Conservation (phyloP, 768 basidiomycete species). For the Rhodotorula kratochvilovae region DNA sequence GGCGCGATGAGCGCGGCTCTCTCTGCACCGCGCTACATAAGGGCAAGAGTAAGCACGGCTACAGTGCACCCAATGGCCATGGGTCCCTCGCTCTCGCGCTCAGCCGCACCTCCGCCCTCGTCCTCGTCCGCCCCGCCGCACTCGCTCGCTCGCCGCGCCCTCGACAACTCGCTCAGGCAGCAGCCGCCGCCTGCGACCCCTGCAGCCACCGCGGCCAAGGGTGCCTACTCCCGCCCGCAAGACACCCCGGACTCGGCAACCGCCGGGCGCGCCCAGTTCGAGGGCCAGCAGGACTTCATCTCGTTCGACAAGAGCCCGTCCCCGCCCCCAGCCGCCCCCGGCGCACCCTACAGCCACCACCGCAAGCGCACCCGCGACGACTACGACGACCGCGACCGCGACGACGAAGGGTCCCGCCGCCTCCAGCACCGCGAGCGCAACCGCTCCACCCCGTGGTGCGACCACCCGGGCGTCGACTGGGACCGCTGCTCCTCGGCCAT, state of each 20-base stretch:
- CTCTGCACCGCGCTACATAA: too few relatives aligned
- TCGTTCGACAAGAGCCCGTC: constrained; percentile 26
- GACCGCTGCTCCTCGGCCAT: constrained; percentile 10
- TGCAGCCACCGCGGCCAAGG: too few relatives aligned
- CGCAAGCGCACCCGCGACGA: neutral
- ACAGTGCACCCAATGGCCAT: too few relatives aligned
- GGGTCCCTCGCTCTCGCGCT: too few relatives aligned
- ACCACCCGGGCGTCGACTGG: constrained; percentile 37
- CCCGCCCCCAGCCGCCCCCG: neutral
- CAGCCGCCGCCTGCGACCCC: too few relatives aligned
- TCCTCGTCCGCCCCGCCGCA: too few relatives aligned
- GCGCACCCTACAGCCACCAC: neutral
- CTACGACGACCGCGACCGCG: neutral
- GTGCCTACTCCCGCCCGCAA: too few relatives aligned
- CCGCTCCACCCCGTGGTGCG: constrained; percentile 36
- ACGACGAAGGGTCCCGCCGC: neutral
- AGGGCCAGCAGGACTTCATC: constrained; percentile 41
- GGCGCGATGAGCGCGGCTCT: too few relatives aligned
- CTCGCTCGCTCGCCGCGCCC: too few relatives aligned
- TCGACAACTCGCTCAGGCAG: too few relatives aligned
- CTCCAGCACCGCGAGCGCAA: constrained; percentile 26
- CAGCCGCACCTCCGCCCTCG: too few relatives aligned
- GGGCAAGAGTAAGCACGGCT: too few relatives aligned
- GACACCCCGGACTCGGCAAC: neutral
- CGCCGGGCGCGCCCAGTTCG: constrained; percentile 23